Conservation (phyloP, 73 alveolate species). For the Tetrahymena malaccensis region DNA sequence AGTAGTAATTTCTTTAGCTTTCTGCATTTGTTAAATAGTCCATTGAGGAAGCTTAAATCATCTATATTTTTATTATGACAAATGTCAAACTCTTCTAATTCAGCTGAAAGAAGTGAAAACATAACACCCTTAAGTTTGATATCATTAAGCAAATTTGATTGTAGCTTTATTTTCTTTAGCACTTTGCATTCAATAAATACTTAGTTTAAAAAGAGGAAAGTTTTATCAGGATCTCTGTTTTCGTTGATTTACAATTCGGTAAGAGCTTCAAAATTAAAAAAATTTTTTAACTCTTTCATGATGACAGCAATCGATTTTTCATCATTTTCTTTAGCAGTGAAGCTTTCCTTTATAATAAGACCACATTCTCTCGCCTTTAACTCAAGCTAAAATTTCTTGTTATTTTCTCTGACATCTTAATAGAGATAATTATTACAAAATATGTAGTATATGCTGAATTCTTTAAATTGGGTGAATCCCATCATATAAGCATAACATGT, state of each 20-base stretch:
- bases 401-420: not conserved
- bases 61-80: not conserved
- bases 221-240: not conserved
- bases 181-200: not conserved
- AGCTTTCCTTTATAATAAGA: not conserved
- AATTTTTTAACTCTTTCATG: not conserved
- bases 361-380: not conserved
- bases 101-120: not conserved
- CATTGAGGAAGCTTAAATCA: not conserved
- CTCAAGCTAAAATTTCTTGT: not conserved
- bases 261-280: not conserved
- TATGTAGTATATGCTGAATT: not conserved
- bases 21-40: not conserved
- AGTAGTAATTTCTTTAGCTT: not conserved
- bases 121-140: not conserved
- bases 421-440: not conserved
- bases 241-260: not conserved
- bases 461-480: not conserved
- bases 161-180: not conserved
- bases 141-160: not conserved
- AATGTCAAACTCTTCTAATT: not conserved
- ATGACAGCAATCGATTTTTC: not conserved
- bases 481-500: not conserved
- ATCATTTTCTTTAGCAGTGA: not conserved
- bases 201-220: not conserved